Evolutionary conservation across 2,329 filamentous ascomycete genomes (phyloP).

Genomic region (Ambrosiella xylebori): DNA sequence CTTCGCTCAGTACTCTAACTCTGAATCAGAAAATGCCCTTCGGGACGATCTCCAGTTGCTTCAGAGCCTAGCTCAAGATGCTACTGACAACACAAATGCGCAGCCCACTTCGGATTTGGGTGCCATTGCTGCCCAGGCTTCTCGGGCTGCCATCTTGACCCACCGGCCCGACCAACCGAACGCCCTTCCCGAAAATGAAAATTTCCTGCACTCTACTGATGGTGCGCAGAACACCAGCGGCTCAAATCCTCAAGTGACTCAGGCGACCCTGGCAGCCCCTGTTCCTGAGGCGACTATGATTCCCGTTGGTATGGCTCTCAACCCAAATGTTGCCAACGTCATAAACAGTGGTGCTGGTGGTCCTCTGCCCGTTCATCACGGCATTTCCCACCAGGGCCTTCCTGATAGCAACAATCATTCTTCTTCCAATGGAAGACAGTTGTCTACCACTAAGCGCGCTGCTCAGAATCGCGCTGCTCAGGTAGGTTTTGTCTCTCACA

Average conservation of each 20-base stretch:
- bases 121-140: constrained; percentile 8
- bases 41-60: constrained; percentile 10
- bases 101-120: neutral
- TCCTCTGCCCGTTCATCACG: neutral
- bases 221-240: neutral
- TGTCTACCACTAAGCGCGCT: constrained; percentile 89
- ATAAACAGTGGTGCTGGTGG: neutral
- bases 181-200: neutral
- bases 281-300: constrained; percentile 21
- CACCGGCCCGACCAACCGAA: neutral
- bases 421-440: constrained; percentile 51
- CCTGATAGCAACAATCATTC: constrained; percentile 48
- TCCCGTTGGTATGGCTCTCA: constrained; percentile 16
- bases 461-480: constrained; percentile 94
- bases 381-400: constrained; percentile 2
- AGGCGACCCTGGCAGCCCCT: constrained; percentile 1
- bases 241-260: neutral
- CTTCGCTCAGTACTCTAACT: constrained; percentile 7
- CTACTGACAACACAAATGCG: neutral
- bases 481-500: constrained; percentile 38
- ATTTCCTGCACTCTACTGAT: constrained; percentile 1
- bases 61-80: constrained; percentile 8
- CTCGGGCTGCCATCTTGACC: neutral
- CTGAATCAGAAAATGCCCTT: constrained; percentile 2
- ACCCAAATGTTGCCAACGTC: neutral